These are phyloP conservation scores for Taiozyma sp. DNA, from an alignment of 1,139 yeast genomes.

Conservation along the genomic window DNA sequence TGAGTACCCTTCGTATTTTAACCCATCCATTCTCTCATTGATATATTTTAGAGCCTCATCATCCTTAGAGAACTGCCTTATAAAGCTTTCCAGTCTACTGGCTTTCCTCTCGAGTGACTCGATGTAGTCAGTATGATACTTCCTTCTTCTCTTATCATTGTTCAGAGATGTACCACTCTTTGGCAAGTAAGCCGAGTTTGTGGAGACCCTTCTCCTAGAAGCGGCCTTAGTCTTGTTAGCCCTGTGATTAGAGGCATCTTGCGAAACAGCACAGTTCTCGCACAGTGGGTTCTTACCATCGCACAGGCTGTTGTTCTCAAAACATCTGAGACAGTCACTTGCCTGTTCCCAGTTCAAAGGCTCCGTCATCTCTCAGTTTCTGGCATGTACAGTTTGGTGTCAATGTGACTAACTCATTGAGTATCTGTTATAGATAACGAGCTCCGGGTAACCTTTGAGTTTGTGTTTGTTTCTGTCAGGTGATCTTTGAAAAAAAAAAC, in stretches of 20 bases:
- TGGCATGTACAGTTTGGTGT: no score
- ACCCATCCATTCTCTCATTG: conserved; percentile 3
- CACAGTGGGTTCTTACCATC: neutral
- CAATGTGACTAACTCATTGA: neutral
- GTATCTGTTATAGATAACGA: neutral
- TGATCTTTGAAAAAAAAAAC: no score
- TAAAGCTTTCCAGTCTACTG: conserved; percentile 16
- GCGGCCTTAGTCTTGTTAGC: neutral
- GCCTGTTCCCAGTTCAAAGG: neutral
- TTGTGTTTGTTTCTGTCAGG: no score
- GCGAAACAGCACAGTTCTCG: neutral
- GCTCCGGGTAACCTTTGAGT: no score
- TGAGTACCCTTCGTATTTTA: conserved; percentile 1
- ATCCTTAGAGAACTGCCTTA: conserved; percentile 19
- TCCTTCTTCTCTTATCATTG: conserved; percentile 17
- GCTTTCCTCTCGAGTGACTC: conserved; percentile 18
- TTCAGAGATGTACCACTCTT: conserved; percentile 13
- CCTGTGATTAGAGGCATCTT: neutral
- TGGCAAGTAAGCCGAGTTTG: neutral
- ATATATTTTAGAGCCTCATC: conserved; percentile 12
- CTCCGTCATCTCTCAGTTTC: neutral
- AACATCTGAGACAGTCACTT: neutral
- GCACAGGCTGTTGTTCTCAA: neutral
- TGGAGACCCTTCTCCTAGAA: neutral
- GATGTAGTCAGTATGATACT: conserved; percentile 18